These are phyloP conservation scores for Asterochloris sp. DNA, from an alignment of 139 green algal species.

Conservation along the genomic window DNA sequence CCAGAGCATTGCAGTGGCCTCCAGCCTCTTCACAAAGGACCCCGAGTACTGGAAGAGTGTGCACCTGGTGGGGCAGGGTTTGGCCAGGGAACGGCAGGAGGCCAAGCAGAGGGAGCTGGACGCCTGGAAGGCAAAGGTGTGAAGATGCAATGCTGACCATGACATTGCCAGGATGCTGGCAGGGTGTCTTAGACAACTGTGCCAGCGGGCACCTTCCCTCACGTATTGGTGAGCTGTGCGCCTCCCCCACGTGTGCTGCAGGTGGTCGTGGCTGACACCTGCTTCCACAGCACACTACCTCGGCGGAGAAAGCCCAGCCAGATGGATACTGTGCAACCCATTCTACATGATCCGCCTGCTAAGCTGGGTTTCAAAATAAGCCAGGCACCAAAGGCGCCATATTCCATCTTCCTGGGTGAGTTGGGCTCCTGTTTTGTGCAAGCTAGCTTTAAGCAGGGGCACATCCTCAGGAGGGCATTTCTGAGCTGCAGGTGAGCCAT, in stretches of 20 bases:
- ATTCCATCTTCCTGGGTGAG: constrained; percentile 23
- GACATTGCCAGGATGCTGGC: not conserved
- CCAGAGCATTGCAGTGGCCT: not conserved
- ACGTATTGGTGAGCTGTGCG: not conserved
- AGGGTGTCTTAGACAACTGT: not conserved
- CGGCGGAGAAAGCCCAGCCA: constrained; percentile 24
- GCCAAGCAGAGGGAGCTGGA: constrained; percentile 12
- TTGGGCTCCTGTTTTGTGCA: not conserved
- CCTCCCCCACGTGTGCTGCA: constrained; percentile 4
- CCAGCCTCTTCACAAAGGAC: constrained; percentile 30
- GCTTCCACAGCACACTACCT: constrained; percentile 35
- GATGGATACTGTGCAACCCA: constrained; percentile 26
- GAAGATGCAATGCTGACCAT: not conserved
- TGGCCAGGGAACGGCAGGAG: constrained; percentile 15
- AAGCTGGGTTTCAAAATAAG: constrained; percentile 46
- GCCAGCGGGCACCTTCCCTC: not conserved
- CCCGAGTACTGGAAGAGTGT: constrained; percentile 48
- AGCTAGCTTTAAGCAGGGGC: not conserved
- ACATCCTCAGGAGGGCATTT: not conserved
- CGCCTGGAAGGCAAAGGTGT: constrained; percentile 26
- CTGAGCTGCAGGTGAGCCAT: constrained; percentile 4
- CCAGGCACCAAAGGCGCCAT: constrained; percentile 26
- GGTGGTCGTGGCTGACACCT: constrained; percentile 36
- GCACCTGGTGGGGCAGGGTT: constrained; percentile 25
- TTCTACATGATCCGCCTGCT: constrained; percentile 29